Evolutionary conservation across 306 rosid genomes (phyloP), one percentile per base, ranked within the genome.

Genomic region (Canavalia gladiata): DNA sequence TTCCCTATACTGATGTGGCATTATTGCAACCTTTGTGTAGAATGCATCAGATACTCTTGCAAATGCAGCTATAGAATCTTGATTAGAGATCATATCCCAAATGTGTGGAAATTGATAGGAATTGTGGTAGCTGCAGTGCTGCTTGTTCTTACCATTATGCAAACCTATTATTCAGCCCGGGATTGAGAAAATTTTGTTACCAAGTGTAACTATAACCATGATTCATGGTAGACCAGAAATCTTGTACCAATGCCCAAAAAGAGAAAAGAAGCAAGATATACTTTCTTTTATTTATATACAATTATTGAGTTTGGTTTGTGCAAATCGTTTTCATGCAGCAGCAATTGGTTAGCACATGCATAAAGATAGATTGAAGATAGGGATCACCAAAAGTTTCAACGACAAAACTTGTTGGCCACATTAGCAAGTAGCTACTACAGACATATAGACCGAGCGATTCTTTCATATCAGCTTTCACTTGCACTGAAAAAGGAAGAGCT

Each of bases 91-190:
- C 86, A 82, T 49, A 75, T 82, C 18, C 82, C 86, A 4, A 82
- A 68, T 55, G 82, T 82, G 28, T 82, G 86, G 86, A 82, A 76
- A 69, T 1, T 76, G 18, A 75, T 82, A 49, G 82, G 86, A 47
- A 49, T 69, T 30, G 6, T 82, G 25, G 74, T 68, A 28, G 86
- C 82, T 33, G 72, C 77, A 12, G 63, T 31, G 42, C 37, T 82
- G 34, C 82, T 82, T 69, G 74, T 45, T 76, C 86, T 82, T 3
- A 76, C 78, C 67, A 50, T 82, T 7, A 76, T 76, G 82, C 86
- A 82, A 41, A 82, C 82, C 9, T 82, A 76, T 43, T 82, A 68
- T 58, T 76, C 78, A 37, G 57, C 86, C 18, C 80, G 34, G 25
- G 28, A 8, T 37, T 63, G 50, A 75, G 46, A 43, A 43, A 29